These are phyloP conservation scores for Sanghuangporus weigelae DNA, from an alignment of 1,284 basidiomycete genomes.

Conservation along the genomic window DNA sequence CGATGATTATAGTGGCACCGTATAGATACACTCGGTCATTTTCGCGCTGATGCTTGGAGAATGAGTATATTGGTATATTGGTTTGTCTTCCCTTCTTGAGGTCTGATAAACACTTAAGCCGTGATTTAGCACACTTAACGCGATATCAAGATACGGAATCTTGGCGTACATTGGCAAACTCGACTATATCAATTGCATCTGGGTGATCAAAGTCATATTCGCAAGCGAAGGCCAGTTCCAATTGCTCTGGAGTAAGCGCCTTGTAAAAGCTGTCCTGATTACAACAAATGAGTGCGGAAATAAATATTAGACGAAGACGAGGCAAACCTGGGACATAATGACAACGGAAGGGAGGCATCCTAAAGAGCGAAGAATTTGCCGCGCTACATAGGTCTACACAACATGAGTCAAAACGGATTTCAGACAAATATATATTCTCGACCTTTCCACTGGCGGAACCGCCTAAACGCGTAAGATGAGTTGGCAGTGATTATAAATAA, in stretches of 20 bases:
- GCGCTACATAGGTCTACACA: constrained; percentile 82
- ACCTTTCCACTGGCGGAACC: constrained; percentile 95
- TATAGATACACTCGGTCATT: constrained; percentile 89
- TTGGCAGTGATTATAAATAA: constrained; percentile 7
- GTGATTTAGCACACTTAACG: constrained; percentile 3
- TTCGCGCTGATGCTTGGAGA: constrained; percentile 84
- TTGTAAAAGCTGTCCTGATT: constrained; percentile 92
- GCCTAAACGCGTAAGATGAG: constrained; percentile 37
- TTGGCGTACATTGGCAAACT: constrained; percentile 70
- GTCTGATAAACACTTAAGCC: constrained; percentile 69
- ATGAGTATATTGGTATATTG: constrained; percentile 93
- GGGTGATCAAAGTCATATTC: constrained; percentile 93
- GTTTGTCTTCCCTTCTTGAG: constrained; percentile 79
- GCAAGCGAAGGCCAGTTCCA: constrained; percentile 78
- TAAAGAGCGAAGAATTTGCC: constrained; percentile 76
- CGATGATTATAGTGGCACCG: constrained; percentile 92
- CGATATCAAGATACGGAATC: background rate
- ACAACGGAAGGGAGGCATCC: constrained; percentile 85
- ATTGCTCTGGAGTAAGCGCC: constrained; percentile 71
- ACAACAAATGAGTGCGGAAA: background rate
- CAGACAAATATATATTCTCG: constrained; percentile 12
- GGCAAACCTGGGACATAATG: constrained; percentile 74
- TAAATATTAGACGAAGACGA: background rate
- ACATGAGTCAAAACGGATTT: background rate
- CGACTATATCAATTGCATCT: constrained; percentile 85